Conservation (phyloP, 106 monocot species). For the Allium fistulosum region DNA sequence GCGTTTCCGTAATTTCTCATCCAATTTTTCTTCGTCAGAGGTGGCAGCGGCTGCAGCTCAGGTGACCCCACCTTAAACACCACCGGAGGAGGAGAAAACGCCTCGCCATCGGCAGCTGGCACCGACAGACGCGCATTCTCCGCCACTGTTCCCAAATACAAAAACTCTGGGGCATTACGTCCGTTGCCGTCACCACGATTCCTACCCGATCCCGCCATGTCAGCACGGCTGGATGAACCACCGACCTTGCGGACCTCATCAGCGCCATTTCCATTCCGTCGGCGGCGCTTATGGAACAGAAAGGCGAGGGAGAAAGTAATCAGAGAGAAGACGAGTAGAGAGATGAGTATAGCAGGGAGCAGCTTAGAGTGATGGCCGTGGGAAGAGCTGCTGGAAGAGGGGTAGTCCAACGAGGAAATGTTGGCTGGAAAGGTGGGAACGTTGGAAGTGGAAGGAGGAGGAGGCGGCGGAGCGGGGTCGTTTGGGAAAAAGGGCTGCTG, state of each 20-base stretch:
- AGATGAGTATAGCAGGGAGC: slow-evolving; percentile 11
- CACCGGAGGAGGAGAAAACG: no score
- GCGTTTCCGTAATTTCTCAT: slow-evolving; percentile 6
- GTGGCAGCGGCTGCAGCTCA: slow-evolving; percentile 43
- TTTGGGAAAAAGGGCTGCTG: slow-evolving; percentile 22
- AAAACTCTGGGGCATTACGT: no score
- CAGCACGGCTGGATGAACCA: no score
- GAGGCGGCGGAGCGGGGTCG: slow-evolving; percentile 19
- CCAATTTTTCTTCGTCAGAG: slow-evolving; percentile 13
- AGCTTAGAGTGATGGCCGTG: neutral
- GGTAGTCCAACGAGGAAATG: slow-evolving; percentile 23
- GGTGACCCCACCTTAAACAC: slow-evolving; percentile 22
- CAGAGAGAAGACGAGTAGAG: slow-evolving; percentile 13
- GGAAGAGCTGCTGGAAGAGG: neutral
- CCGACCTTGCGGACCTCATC: no score
- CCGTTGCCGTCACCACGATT: no score
- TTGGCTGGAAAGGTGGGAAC: slow-evolving; percentile 16
- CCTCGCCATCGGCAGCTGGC: no score
- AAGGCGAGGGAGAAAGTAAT: slow-evolving; percentile 12
- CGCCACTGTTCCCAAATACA: no score
- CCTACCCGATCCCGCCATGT: no score
- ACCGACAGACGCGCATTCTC: no score
- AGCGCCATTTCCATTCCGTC: neutral
- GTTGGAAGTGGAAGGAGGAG: slow-evolving; percentile 19
- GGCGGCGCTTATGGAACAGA: slow-evolving; percentile 13